phyloP scores from a whole-genome alignment of 2,329 filamentous ascomycete species.

The Periconia macrospinosa region DNA sequence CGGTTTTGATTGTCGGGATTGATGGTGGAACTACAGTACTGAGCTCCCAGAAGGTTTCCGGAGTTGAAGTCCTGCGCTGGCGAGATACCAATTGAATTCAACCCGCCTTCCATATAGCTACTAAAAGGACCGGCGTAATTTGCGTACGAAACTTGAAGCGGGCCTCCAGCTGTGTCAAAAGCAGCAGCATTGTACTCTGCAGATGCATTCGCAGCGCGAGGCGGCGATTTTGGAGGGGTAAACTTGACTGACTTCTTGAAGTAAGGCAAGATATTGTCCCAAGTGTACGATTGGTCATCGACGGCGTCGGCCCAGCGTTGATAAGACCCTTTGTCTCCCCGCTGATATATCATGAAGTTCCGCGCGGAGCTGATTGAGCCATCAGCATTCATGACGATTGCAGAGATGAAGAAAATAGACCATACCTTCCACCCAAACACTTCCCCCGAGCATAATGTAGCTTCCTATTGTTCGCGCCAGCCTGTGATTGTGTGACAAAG shows the following conservation, averaged over 20 bases:
- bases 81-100: constrained; percentile 18
- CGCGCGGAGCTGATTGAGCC: constrained; percentile 21
- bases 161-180: constrained; percentile 12
- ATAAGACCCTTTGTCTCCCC: constrained; percentile 15
- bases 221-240: constrained; percentile 22
- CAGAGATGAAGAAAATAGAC: background rate
- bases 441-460: constrained; percentile 35
- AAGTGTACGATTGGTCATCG: constrained; percentile 33
- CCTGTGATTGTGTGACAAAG: constrained; percentile 31
- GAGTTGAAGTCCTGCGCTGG: constrained; percentile 17
- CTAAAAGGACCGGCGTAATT: constrained; percentile 21
- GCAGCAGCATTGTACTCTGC: constrained; percentile 12
- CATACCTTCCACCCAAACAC: constrained; percentile 28
- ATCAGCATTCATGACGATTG: background rate
- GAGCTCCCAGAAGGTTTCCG: constrained; percentile 16
- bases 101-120: constrained; percentile 15
- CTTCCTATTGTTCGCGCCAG: constrained; percentile 14
- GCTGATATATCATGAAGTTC: constrained; percentile 28
- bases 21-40: constrained; percentile 29
- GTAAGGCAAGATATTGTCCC: constrained; percentile 26
- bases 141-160: constrained; percentile 20
- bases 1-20: constrained; percentile 14
- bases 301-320: constrained; percentile 33
- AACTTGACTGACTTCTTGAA: constrained; percentile 35
- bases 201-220: constrained; percentile 14